phyloP scores from a whole-genome alignment of 2,329 filamentous ascomycete species.

The Ustulina deusta region DNA sequence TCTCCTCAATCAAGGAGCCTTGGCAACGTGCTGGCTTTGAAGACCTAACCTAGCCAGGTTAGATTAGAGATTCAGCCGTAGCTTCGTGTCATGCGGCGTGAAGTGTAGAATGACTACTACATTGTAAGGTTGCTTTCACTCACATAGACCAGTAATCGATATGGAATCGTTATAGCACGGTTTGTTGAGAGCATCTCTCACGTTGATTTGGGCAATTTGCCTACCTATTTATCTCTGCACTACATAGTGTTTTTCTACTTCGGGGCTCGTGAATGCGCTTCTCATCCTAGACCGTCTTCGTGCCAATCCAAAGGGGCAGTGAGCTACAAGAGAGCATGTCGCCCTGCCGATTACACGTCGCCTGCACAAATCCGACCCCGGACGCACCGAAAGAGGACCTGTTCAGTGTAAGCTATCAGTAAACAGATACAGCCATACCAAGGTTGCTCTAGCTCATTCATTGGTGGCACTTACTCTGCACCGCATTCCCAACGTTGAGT shows the following conservation, averaged over 20 bases:
- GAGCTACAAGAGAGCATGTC: conserved; percentile 50
- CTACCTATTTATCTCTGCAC: not conserved
- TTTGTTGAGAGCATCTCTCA: not conserved
- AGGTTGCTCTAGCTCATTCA: not conserved
- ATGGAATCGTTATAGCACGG: not conserved
- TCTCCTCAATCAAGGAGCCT: not conserved
- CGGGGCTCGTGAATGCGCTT: not conserved
- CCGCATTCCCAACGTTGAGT: conserved; percentile 49
- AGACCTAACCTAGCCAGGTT: not conserved
- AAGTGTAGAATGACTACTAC: too few species aligned
- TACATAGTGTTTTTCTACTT: not conserved
- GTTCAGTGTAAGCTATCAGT: not conserved
- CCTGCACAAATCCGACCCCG: conserved; percentile 51
- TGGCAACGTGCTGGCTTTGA: not conserved
- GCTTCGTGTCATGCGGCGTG: not conserved
- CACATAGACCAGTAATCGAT: too few species aligned
- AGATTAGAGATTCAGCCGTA: not conserved
- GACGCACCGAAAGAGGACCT: conserved; percentile 45
- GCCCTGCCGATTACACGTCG: conserved; percentile 47
- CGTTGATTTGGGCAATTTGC: not conserved
- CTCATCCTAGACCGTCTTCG: conserved; percentile 34
- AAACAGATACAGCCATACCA: not conserved
- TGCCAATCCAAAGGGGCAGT: conserved; percentile 51
- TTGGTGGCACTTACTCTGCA: conserved; percentile 44
- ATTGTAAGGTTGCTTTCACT: too few species aligned